Base-by-base conservation (phyloP, 2,329 filamentous ascomycete genomes). In the Leptoxyphium fumago region DNA sequence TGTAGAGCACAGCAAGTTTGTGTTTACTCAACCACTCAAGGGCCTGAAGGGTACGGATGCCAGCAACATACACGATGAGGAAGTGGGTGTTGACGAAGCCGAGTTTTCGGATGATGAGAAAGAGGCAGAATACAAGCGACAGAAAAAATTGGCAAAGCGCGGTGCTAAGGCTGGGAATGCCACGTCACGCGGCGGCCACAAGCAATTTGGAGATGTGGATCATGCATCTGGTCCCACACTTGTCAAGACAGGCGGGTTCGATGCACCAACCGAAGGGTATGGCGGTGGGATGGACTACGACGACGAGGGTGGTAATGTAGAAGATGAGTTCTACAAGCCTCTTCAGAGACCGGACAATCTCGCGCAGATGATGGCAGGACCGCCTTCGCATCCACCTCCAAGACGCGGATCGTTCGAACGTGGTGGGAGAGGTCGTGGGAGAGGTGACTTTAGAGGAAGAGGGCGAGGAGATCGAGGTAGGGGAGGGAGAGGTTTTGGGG, bases 71-170 rank as follows among this genome's bases (percentile, higher is more conserved):
- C 83, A 94, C 62, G 91, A 96, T 53, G 91, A 98, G 61, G 89
- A 96, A 65, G 74, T 87, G 7, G 78, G 68, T 13, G 81, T 83
- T 29, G 84, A 94, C 32, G 89, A 96, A 60, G 75, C 86, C 53
- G 91, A 96, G 59, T 96, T 96, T 61, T 95, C 89, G 0, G 91
- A 98, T 53, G 91, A 98, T 55, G 91, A 98, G 64, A 83, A 84
- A 53, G 91, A 98, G 63, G 82, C 82, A 10, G 58, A 59, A 41
- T 61, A 53, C 52, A 63, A 63, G 50, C 46, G 56, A 38, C 48
- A 53, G 44, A 58, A 55, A 46, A 62, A 62, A 47, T 41, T 52
- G n/a, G 55, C 54, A 28, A 62, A 58, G 10, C 45, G 51, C 21
- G 55, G 49, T 28, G 51, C 45, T 8, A 43, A 40, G 10, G 44